Evolutionary conservation across 2,329 filamentous ascomycete genomes (phyloP).

Genomic region (Ophiostoma angusticollis): DNA sequence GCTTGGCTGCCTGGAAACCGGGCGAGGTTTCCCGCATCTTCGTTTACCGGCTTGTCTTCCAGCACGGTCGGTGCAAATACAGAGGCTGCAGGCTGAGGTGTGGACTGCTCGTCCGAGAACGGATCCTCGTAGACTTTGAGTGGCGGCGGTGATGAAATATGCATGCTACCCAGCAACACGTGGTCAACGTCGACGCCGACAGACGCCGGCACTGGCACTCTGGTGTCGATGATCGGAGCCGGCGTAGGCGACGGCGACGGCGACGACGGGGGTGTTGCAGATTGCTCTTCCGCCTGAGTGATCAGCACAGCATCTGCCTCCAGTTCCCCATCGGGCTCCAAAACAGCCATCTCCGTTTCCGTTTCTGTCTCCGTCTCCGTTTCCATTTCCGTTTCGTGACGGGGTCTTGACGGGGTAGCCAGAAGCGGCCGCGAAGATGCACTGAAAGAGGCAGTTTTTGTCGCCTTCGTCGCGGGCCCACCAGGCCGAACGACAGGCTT

Average conservation of each 20-base stretch:
- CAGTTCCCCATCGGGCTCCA: too few relatives aligned
- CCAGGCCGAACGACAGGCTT: slow-evolving; percentile 5
- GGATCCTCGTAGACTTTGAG: slow-evolving; percentile 53
- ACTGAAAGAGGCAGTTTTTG: not conserved
- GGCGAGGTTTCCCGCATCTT: slow-evolving; percentile 30
- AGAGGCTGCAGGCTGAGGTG: slow-evolving; percentile 32
- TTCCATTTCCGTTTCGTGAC: not conserved
- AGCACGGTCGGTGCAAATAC: slow-evolving; percentile 36
- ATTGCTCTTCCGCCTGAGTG: not conserved
- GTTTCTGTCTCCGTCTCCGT: not conserved
- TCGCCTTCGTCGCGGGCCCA: slow-evolving; percentile 1
- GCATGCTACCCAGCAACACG: slow-evolving; percentile 10
- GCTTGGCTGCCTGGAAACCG: slow-evolving; percentile 12
- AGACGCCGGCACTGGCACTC: not conserved
- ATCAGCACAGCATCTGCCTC: not conserved
- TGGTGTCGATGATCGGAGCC: too few relatives aligned
- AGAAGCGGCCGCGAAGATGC: too few relatives aligned
- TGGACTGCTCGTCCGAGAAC: slow-evolving; percentile 35
- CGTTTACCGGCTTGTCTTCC: slow-evolving; percentile 48
- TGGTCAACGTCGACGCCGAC: slow-evolving; percentile 7
- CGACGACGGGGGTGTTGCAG: slow-evolving; percentile 5
- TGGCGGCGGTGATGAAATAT: slow-evolving; percentile 25
- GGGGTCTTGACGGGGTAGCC: slow-evolving; percentile 2
- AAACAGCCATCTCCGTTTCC: not conserved
- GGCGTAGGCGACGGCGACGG: slow-evolving; percentile 6